Base-by-base conservation (phyloP, 768 basidiomycete species). In the Mrakia blollopis region DNA sequence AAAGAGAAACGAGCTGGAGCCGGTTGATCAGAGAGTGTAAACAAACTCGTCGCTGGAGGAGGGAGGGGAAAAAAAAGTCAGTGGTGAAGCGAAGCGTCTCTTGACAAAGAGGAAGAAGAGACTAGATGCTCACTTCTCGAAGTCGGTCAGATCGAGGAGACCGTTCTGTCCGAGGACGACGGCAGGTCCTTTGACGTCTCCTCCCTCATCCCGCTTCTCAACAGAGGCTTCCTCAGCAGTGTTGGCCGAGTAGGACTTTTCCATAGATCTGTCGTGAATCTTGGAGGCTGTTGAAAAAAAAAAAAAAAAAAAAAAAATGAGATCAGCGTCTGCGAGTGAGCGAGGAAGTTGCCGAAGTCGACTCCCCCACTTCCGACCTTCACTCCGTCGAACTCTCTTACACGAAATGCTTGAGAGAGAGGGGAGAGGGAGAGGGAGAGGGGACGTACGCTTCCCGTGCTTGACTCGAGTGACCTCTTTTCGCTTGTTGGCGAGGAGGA, bases 211-310 rank as follows among this genome's bases (percentile, higher is more conserved):
- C 11, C 30, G n/a, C 9, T 32, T 32, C 67, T 52, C 5, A n/a
- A 63, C 25, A 52, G 44, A 60, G 52, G 52, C 11, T 23, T 73
- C 72, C 70, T 80, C 79, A 28, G 47, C 75, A 11, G 35, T 70
- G 35, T 72, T 52, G 54, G 78, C 79, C 39, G 75, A 76, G 78
- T 79, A 78, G 57, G 73, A 54, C 3, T 78, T 78, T 74, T 80
- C 80, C 39, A 87, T 83, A 2, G 85, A 86, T 6, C 80, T 82
- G 78, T 87, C 86, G 54, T 84, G 62, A n/a, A 86, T 73, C 7
- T 81, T 79, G 4, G 76, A 83, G 0, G 81, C n/a, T n/a, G n/a
- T n/a, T n/a, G n/a, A n/a, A n/a, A n/a, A n/a, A n/a, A n/a, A n/a
- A n/a, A n/a, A n/a, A n/a, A n/a, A n/a, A n/a, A n/a, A n/a, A n/a